phyloP scores from a whole-genome alignment of 2,329 filamentous ascomycete genomes.

The Volutella citrinella region DNA sequence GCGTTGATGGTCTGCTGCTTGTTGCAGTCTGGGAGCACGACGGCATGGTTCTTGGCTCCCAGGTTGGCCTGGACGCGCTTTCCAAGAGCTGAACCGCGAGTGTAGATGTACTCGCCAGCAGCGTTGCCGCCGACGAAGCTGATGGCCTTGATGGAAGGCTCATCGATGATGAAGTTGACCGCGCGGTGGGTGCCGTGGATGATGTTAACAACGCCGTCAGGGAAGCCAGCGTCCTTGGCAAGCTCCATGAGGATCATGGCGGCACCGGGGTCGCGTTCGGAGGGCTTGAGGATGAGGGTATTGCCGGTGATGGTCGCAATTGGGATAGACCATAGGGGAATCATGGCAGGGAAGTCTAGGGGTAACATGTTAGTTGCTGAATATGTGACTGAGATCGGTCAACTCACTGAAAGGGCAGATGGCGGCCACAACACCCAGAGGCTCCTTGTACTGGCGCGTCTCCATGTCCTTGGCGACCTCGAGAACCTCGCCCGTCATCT shows the following conservation, averaged over 20 bases:
- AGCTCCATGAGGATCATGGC: slow-evolving; percentile 76
- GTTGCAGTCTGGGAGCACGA: slow-evolving; percentile 64
- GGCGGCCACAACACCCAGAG: slow-evolving; percentile 67
- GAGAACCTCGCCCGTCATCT: slow-evolving; percentile 69
- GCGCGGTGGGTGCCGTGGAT: slow-evolving; percentile 62
- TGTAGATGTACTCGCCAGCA: slow-evolving; percentile 67
- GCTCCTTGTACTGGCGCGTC: slow-evolving; percentile 69
- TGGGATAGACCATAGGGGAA: slow-evolving; percentile 78
- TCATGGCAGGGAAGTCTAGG: slow-evolving; percentile 77
- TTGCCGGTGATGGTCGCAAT: slow-evolving; percentile 75
- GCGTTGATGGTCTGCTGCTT: slow-evolving; percentile 66
- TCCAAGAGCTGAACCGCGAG: slow-evolving; percentile 61
- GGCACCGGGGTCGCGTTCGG: slow-evolving; percentile 73
- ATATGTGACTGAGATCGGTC: not conserved
- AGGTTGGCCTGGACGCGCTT: slow-evolving; percentile 69
- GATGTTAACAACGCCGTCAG: slow-evolving; percentile 67
- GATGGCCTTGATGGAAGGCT: too few relatives aligned
- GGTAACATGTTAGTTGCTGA: not conserved
- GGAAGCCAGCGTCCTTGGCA: slow-evolving; percentile 70
- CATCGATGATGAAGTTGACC: slow-evolving; percentile 67
- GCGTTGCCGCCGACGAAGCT: slow-evolving; percentile 65
- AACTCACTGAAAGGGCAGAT: slow-evolving; percentile 71
- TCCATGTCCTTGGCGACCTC: slow-evolving; percentile 79
- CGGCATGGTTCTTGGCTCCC: slow-evolving; percentile 68
- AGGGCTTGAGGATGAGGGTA: slow-evolving; percentile 74